phyloP scores from a whole-genome alignment of 108 stramenopile species.

The Asterionellopsis glacialis region DNA sequence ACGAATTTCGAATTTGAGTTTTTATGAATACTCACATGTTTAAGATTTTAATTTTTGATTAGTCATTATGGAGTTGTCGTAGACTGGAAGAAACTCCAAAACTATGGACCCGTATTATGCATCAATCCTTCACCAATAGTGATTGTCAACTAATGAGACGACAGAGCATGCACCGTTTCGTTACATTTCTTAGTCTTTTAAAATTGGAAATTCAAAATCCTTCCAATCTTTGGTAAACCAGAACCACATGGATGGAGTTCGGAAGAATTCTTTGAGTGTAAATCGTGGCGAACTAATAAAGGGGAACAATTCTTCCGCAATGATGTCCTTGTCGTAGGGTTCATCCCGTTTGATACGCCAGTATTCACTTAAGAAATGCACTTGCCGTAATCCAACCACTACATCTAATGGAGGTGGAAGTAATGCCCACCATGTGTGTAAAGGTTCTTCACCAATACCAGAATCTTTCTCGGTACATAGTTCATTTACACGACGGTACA shows the following conservation, averaged over 20 bases:
- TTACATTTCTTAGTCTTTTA: conserved; percentile 17
- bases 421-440: conserved; percentile 66
- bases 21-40: no score
- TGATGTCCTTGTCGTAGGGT: conserved; percentile 42
- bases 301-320: conserved; percentile 61
- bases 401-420: conserved; percentile 71
- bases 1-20: no score
- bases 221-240: conserved; percentile 62
- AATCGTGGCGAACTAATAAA: conserved; percentile 60
- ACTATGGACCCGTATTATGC: no score
- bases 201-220: conserved; percentile 45
- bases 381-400: conserved; percentile 67
- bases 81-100: no score
- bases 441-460: conserved; percentile 28
- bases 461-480: conserved; percentile 35
- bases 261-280: conserved; percentile 60
- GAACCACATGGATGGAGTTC: conserved; percentile 60
- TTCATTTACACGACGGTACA: conserved; percentile 72
- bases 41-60: no score
- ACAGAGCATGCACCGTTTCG: no score
- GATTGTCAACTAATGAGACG: no score
- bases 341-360: conserved; percentile 45
- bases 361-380: conserved; percentile 66
- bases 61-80: no score
- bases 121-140: no score